A percentile compares a stretch with the other conserved stretches of the same genome.
These are phyloP conservation scores for Aureobasidium vineae DNA, from an alignment of 2,329 filamentous ascomycete species.

Conservation along the genomic window DNA sequence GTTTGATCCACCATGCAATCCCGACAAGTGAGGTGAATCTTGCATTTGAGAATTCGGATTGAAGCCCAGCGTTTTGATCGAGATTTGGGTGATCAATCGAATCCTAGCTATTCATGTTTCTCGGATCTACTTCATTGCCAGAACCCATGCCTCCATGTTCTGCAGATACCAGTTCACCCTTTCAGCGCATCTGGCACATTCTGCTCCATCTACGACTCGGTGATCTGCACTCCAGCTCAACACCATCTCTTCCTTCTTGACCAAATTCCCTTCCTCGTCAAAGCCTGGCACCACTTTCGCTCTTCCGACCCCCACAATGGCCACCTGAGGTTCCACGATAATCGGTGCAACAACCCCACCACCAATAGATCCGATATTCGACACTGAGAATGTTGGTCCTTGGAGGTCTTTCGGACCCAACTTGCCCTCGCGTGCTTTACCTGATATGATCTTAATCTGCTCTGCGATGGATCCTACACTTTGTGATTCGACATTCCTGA, in stretches of 20 bases:
- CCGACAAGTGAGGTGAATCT: too few relatives aligned
- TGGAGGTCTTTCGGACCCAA: slow-evolving; percentile 71
- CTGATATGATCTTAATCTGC: slow-evolving; percentile 72
- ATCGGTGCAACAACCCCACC: slow-evolving; percentile 90
- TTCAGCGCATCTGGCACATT: slow-evolving; percentile 86
- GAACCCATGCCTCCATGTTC: slow-evolving; percentile 80
- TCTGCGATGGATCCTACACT: slow-evolving; percentile 75
- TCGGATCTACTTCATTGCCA: slow-evolving; percentile 64
- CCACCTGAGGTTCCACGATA: slow-evolving; percentile 85
- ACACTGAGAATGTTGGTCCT: slow-evolving; percentile 90
- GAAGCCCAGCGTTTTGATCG: too few relatives aligned
- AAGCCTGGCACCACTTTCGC: slow-evolving; percentile 81
- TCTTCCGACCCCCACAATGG: slow-evolving; percentile 84
- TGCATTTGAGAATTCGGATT: too few relatives aligned
- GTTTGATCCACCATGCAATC: too few relatives aligned
- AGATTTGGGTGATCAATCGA: too few relatives aligned
- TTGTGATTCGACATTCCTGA: slow-evolving; percentile 75
- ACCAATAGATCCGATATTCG: slow-evolving; percentile 93
- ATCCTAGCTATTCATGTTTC: background rate
- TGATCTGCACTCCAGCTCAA: slow-evolving; percentile 98
- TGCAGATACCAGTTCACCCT: slow-evolving; percentile 75
- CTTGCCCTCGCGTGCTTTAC: slow-evolving; percentile 70
- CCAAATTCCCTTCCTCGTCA: slow-evolving; percentile 54
- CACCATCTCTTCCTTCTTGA: slow-evolving; percentile 77
- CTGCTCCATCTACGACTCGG: slow-evolving; percentile 89